Evolutionary conservation across 1,139 yeast genomes (phyloP), one percentile per base, ranked within the genome.

Genomic region (Candida gigantensis): DNA sequence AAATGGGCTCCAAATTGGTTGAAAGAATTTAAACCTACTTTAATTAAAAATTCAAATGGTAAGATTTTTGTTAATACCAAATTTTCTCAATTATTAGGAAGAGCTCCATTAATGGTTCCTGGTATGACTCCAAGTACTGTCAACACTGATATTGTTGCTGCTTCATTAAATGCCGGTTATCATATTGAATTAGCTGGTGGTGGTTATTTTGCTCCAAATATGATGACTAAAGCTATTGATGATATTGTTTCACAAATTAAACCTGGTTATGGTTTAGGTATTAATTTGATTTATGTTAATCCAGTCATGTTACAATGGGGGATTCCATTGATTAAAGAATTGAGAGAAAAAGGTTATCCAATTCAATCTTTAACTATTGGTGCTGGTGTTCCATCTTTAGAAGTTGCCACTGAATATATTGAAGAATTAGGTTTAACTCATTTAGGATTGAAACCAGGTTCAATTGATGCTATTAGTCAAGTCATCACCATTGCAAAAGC

Each of bases 61-160:
- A 81, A 84, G 57, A 68, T 82, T 34, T 88, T 71, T 56, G 97
- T 92, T 42, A 95, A 89, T 58, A 94, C 99, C 52, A 89, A 89
- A 67, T 89, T 92, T 67, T 86, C 96, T 40, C 79, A 92, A 62
- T 76, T 92, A 55, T 71, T 92, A 46, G 96, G 97, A 45, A 86
- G 90, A 68, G 92, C 98, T 44, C 99, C 98, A 45, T 72, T 92
- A 50, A 84, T 94, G 84, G 94, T 92, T 51, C 96, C 98, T 33
- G 99, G 98, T 72, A 92, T 92, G 99, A 92, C 98, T 28, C 99
- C 99, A 57, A 81, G 95, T 34, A 92, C 98, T 18, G 96, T 90
- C 40, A 84, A 88, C 51, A 92, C 98, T 34, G 92, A 87, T 45
- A 89, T 92, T 57, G 92, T 92, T 40, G 83, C 95, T 46, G 95